Evolutionary conservation across 2,329 filamentous ascomycete genomes (phyloP).

Genomic region (Ophiognomonia clavigignenti-juglandacearum): DNA sequence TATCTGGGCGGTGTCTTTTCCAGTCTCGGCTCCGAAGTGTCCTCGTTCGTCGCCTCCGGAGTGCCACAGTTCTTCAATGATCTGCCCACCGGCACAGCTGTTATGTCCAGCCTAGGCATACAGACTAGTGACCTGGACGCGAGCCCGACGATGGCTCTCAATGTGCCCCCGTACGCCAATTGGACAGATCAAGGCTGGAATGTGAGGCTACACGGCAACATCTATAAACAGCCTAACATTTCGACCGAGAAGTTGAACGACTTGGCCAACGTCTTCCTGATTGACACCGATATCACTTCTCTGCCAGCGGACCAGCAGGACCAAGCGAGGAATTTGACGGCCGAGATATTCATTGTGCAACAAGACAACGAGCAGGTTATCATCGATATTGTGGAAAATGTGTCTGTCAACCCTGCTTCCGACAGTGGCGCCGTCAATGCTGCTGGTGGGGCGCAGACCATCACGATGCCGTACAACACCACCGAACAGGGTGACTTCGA

Average conservation of each 20-base stretch:
- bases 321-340: constrained; percentile 69
- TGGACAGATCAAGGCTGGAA: constrained; percentile 77
- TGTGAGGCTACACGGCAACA: constrained; percentile 70
- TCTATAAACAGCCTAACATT: constrained; percentile 74
- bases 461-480: constrained; percentile 61
- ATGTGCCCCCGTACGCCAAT: constrained; percentile 68
- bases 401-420: constrained; percentile 44
- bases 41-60: constrained; percentile 57
- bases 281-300: constrained; percentile 56
- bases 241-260: constrained; percentile 59
- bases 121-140: constrained; percentile 53
- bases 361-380: constrained; percentile 60
- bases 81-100: constrained; percentile 57
- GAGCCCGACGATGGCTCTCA: constrained; percentile 65
- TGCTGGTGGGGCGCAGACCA: constrained; percentile 56
- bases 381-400: constrained; percentile 49
- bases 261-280: constrained; percentile 65
- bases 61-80: constrained; percentile 64
- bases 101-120: constrained; percentile 58
- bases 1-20: constrained; percentile 47
- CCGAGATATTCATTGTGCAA: constrained; percentile 70
- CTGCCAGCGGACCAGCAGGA: constrained; percentile 55
- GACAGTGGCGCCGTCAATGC: constrained; percentile 47
- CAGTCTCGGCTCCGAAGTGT: constrained; percentile 48
- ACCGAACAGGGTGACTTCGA: constrained; percentile 69